Evolutionary conservation across 2,329 filamentous ascomycete genomes (phyloP).

Genomic region (Penicillium digitatum): DNA sequence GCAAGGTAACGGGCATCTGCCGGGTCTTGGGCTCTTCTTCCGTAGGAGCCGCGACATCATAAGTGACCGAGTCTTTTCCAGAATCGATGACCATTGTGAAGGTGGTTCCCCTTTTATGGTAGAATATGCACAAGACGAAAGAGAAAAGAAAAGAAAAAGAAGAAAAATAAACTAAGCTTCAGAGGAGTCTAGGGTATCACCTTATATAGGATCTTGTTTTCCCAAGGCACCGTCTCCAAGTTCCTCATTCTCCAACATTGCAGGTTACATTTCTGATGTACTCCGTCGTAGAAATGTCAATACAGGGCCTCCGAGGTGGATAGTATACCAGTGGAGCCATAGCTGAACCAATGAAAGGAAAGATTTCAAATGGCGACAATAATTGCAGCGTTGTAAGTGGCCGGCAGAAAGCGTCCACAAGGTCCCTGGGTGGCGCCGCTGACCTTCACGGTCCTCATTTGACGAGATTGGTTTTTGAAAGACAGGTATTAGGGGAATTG

Average conservation of each 20-base stretch:
- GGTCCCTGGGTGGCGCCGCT: slow-evolving; percentile 17
- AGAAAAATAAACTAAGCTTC: neutral
- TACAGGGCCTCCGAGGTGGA: slow-evolving; percentile 13
- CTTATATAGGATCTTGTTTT: slow-evolving; percentile 12
- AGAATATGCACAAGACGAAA: neutral
- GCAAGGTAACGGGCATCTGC: slow-evolving; percentile 55
- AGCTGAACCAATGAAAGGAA: slow-evolving; percentile 5
- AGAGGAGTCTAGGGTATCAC: neutral
- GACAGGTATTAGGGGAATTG: neutral
- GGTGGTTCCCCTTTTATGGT: neutral
- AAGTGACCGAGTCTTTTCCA: slow-evolving; percentile 14
- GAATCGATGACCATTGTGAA: slow-evolving; percentile 24
- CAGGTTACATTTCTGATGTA: slow-evolving; percentile 4
- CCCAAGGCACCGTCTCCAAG: slow-evolving; percentile 18
- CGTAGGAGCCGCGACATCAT: slow-evolving; percentile 9
- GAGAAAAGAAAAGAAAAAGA: neutral
- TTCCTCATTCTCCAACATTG: slow-evolving; percentile 17
- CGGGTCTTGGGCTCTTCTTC: slow-evolving; percentile 26
- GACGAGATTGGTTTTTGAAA: slow-evolving; percentile 3
- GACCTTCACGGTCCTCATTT: slow-evolving; percentile 25
- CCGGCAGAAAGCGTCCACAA: slow-evolving; percentile 12
- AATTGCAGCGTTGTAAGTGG: slow-evolving; percentile 19
- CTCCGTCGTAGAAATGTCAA: slow-evolving; percentile 1
- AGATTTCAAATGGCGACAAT: slow-evolving; percentile 10
- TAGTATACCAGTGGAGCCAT: slow-evolving; percentile 5